These are phyloP conservation scores for Apiospora sp. DNA, from an alignment of 2,329 filamentous ascomycete genomes.

Conservation along the genomic window DNA sequence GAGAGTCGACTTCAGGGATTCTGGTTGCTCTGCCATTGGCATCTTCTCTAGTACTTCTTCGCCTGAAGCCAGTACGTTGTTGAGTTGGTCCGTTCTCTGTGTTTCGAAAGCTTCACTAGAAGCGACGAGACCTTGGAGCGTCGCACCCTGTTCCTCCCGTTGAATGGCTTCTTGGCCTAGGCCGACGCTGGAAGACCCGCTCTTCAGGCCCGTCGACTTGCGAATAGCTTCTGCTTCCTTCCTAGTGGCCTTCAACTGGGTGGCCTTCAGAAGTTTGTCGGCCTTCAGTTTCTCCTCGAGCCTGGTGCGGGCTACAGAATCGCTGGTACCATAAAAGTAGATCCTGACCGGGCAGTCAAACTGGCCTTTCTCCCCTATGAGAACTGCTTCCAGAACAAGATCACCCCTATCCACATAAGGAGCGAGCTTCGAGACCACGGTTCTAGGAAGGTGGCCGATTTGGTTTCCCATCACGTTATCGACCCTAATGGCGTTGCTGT, in stretches of 20 bases:
- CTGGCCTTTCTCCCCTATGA: conserved; percentile 70
- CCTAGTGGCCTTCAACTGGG: conserved; percentile 63
- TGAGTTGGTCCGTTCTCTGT: conserved; percentile 65
- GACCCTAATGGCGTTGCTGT: conserved; percentile 79
- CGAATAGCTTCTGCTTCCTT: conserved; percentile 62
- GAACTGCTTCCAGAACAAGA: conserved; percentile 71
- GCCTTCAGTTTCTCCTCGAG: conserved; percentile 70
- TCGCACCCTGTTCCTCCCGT: conserved; percentile 48
- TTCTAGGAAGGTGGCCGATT: conserved; percentile 79
- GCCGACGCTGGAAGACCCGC: conserved; percentile 34
- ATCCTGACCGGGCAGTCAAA: conserved; percentile 79
- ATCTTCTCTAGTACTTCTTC: conserved; percentile 76
- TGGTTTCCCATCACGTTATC: conserved; percentile 78
- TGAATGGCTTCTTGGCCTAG: conserved; percentile 29
- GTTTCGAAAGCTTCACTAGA: conserved; percentile 74
- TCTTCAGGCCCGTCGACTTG: conserved; percentile 49
- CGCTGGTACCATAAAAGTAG: conserved; percentile 72
- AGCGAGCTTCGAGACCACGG: conserved; percentile 74
- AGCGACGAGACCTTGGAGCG: conserved; percentile 70
- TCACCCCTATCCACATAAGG: conserved; percentile 71
- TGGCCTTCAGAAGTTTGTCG: conserved; percentile 69
- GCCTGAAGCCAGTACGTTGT: conserved; percentile 74
- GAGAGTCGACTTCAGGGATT: conserved; percentile 69
- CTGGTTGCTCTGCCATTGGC: conserved; percentile 76
- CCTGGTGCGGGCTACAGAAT: conserved; percentile 56